Base-by-base conservation (phyloP, 441 rosid species). In the Populus hybrid region DNA sequence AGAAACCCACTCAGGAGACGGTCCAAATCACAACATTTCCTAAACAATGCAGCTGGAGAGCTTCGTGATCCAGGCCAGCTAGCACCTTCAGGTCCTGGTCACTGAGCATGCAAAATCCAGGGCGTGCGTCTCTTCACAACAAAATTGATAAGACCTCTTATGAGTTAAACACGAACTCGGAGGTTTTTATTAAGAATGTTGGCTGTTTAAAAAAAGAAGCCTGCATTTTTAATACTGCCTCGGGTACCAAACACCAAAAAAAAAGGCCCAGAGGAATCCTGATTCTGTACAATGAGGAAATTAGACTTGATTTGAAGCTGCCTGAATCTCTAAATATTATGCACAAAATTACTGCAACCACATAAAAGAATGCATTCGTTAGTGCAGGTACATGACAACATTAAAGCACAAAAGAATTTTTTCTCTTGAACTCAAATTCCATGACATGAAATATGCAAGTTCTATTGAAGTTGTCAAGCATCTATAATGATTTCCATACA, bases 151-250 rank as follows among this genome's bases (percentile, higher is more conserved):
- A 30, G 74, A 66, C 66, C 78, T 72, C 46, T 64, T 21, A 30
- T 19, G 66, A 63, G 70, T 67, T 66, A 34, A 67, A 76, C 69
- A 70, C 18, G 67, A 50, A 65, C 70, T 7, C 70, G 5, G 69
- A 67, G 69, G 77, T 69, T 80, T 71, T 81, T 72, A 79, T 81
- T 53, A 75, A 72, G 73, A 38, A 72, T 72, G 80, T 80, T 76
- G 87, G 86, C 87, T 80, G 72, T 79, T 67, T 67, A 42, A 74
- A 83, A 82, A 84, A 79, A 66, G 72, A 75, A 79, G 85, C 86
- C 83, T 78, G 76, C 26, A 80, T 30, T 30, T 34, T 24, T 72
- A 28, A 77, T 69, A 53, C 63, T 36, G 59, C 78, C 80, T 82
- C 79, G 72, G 46, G 38, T 35, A 35, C 19, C 75, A 79, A 68